Evolutionary conservation across 2,329 filamentous ascomycete genomes (phyloP).

Genomic region (Westerdykella ornata): DNA sequence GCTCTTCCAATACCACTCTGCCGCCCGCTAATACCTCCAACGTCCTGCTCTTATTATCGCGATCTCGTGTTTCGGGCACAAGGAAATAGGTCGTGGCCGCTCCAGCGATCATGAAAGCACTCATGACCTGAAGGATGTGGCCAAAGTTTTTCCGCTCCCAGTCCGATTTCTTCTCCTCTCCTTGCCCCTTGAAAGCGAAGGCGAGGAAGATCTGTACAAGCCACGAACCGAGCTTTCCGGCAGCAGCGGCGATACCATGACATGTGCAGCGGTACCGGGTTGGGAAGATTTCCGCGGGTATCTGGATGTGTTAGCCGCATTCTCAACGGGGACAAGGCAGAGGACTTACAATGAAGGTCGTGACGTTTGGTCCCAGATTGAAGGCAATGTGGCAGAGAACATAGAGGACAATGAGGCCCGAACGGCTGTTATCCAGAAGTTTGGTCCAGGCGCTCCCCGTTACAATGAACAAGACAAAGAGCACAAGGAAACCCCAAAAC

Average conservation of each 20-base stretch:
- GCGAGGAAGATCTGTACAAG: constrained; percentile 40
- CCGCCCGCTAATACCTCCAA: no score
- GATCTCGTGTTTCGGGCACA: no score
- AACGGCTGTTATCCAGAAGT: constrained; percentile 17
- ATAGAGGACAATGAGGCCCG: constrained; percentile 27
- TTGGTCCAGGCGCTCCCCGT: constrained; percentile 29
- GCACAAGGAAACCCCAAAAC: constrained; percentile 28
- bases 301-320: constrained; percentile 42
- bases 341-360: constrained; percentile 31
- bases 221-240: constrained; percentile 49
- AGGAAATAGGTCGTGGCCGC: no score
- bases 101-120: no score
- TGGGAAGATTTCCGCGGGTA: constrained; percentile 53
- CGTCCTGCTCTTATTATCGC: no score
- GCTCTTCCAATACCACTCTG: no score
- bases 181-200: no score
- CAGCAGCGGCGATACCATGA: constrained; percentile 49
- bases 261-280: constrained; percentile 50
- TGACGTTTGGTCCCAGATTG: constrained; percentile 33
- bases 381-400: constrained; percentile 31
- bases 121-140: no score
- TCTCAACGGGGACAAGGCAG: constrained; percentile 7
- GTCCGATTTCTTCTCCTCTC: no score
- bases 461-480: constrained; percentile 29
- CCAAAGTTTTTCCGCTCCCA: no score